Evolutionary conservation across 2,329 filamentous ascomycete genomes (phyloP), one percentile per base, ranked within the genome.

Genomic region (Cladosporium sp.): DNA sequence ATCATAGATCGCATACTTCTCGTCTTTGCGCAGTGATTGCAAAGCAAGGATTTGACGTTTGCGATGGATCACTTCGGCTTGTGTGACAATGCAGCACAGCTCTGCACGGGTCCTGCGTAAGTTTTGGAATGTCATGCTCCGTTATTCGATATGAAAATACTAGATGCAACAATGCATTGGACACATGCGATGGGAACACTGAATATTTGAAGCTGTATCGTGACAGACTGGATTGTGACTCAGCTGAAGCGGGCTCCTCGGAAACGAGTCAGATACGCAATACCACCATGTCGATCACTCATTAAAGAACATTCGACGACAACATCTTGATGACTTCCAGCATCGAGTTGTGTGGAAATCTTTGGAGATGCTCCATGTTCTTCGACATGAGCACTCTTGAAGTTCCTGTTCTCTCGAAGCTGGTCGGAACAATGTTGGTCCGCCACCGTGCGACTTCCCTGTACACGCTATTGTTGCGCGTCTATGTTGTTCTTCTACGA

Each of bases 1-100:
- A 28, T 28, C 24, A 8, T 18, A 2, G 3, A 18, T 14, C 1
- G 36, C 36, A n/a, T 41, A 59, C 1, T 26, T 18, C 41, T 59
- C 36, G 3, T 41, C 21, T 18, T 21, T 7, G n/a, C 24, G 36
- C 2, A 44, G 21, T 18, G n/a, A 0, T 28, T 59, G 57, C 14
- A 59, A 10, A 14, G 57, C 57, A 11, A 28, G 21, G 21, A 59
- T 14, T 11, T 44, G 57, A 44, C 36, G 57, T 5, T 12, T 24
- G 11, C 21, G 36, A 28, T 59, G 57, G 18, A 28, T 30, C 24
- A 59, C 28, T 30, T 59, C 57, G 14, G 57, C 57, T 41, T 59
- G 28, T 18, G 36, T 18, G 36, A 59, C 52, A 18, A 34, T 55
- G 30, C 52, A 28, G 14, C 26, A 32, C 3, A 55, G 28, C 15